Evolutionary conservation across 805 yeast genomes (phyloP).

Genomic region (Metschnikowia amazonensis): DNA sequence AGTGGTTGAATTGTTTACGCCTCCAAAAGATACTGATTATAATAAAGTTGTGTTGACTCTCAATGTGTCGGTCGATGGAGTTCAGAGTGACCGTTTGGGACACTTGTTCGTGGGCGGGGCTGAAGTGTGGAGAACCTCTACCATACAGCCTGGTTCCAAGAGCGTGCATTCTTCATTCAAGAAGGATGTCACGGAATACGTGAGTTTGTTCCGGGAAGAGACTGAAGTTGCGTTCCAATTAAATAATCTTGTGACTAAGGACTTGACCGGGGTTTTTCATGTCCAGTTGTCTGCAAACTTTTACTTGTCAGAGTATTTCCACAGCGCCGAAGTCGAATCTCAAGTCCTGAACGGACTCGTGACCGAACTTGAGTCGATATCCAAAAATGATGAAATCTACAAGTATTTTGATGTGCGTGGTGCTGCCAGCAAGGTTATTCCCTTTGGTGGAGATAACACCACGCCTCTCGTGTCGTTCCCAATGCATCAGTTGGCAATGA

Average conservation of each 20-base stretch:
- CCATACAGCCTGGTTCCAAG: conserved; percentile 55
- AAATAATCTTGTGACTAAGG: conserved; percentile 53
- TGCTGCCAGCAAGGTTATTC: conserved; percentile 38
- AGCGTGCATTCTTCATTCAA: conserved; percentile 45
- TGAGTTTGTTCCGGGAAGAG: conserved; percentile 45
- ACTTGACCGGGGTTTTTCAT: conserved; percentile 59
- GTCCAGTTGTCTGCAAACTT: conserved; percentile 50
- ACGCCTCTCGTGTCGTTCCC: conserved; percentile 51
- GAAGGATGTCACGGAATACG: conserved; percentile 63
- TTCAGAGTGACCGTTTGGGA: conserved; percentile 58
- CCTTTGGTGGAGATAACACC: conserved; percentile 25
- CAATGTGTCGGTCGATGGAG: conserved; percentile 54
- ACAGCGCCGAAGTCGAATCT: conserved; percentile 16
- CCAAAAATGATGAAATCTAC: conserved; percentile 8
- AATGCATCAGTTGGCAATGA: conserved; percentile 30
- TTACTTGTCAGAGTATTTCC: conserved; percentile 26
- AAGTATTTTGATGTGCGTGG: conserved; percentile 26
- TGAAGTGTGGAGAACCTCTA: conserved; percentile 74
- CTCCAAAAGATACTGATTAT: conserved; percentile 44
- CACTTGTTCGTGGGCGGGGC: conserved; percentile 59
- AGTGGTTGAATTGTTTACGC: conserved; percentile 34
- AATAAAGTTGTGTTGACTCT: conserved; percentile 53
- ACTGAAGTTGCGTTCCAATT: conserved; percentile 52
- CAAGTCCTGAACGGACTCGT: neutral
- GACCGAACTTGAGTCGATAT: neutral